Base-by-base conservation (phyloP, 1,139 yeast species). In the Saccharomyces pastorianus region DNA sequence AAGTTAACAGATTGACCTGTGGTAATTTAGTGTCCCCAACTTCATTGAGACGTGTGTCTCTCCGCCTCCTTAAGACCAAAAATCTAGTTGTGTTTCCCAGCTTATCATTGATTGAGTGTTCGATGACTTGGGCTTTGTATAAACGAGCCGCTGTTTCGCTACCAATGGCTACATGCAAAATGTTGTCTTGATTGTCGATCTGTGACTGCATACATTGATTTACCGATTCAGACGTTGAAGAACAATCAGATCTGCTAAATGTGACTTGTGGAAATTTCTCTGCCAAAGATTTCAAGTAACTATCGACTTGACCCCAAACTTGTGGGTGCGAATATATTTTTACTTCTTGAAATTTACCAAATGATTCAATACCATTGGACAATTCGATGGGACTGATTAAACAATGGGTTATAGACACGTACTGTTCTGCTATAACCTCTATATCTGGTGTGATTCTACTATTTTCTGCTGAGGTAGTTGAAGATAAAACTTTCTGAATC, bases 261-360 rank as follows among this genome's bases (percentile, higher is more conserved):
- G 61, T 65, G 4, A 66, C 58, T 14, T 70, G 56, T 42, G 73
- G 68, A 41, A 72, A 70, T 51, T 75, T 62, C 3, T 68, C 59
- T n/a, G 68, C 64, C 51, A 86, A 66, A 67, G 83, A 84, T n/a
- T 74, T 68, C 50, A 86, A 65, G 71, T 86, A 90, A 13, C 73
- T 66, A 2, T 79, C 75, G 48, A 88, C 85, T 67, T 93, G 99
- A 3, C 97, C 95, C 99, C 99, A 93, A 0, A 90, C 99, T 67
- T 93, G 99, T 3, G 99, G 98, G 69, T 93, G 99, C 2, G 96
- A 86, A 71, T 88, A 88, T 27, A 93, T 78, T 44, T 77, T 80
- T 14, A 72, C 71, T 53, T 85, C 77, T 20, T 78, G 68, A 1
- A 72, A 64, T 1, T 83, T 62, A 32, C 74, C 74, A 17, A 64